These are phyloP conservation scores for Dalbergia cultrata DNA, from an alignment of 306 rosid genomes.

Conservation along the genomic window DNA sequence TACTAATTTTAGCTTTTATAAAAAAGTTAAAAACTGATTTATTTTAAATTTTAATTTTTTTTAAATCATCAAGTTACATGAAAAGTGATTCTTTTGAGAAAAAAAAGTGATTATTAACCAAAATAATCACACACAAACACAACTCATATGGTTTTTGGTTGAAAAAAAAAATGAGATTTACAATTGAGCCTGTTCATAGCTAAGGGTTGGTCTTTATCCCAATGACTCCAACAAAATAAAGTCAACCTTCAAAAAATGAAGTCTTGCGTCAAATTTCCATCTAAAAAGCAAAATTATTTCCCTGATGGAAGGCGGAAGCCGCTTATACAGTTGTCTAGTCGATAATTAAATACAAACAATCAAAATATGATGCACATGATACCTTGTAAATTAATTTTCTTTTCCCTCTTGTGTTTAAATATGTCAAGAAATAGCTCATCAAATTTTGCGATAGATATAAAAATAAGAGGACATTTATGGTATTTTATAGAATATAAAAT, in stretches of 20 bases:
- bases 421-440: neutral
- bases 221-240: neutral
- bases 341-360: neutral
- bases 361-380: neutral
- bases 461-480: neutral
- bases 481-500: neutral
- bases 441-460: neutral
- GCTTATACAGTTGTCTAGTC: neutral
- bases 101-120: too few relatives aligned
- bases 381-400: neutral
- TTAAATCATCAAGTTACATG: too few relatives aligned
- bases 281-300: neutral
- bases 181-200: neutral
- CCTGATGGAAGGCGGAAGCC: neutral
- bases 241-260: neutral
- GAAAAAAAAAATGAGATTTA: too few relatives aligned
- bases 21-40: too few relatives aligned
- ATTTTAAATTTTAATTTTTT: too few relatives aligned
- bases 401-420: neutral
- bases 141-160: too few relatives aligned
- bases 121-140: too few relatives aligned
- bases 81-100: too few relatives aligned
- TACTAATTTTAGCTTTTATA: too few relatives aligned
- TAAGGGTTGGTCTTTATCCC: neutral
- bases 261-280: neutral